Evolutionary conservation across 1,284 basidiomycete species (phyloP).

Genomic region (Leccinum fuscescens): DNA sequence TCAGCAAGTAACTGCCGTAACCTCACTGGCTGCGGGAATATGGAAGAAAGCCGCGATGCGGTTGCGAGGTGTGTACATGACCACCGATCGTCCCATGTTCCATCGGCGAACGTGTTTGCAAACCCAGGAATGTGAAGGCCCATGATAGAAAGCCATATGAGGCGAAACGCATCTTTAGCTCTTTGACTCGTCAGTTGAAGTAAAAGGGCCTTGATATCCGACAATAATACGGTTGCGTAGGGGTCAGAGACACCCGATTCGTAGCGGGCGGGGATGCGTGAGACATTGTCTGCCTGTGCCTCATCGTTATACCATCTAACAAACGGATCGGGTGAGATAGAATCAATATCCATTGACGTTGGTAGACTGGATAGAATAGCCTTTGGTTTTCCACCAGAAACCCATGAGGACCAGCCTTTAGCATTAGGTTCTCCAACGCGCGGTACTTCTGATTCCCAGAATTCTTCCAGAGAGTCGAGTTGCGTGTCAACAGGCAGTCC

Average conservation of each 20-base stretch:
- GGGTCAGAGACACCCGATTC: slow-evolving; percentile 68
- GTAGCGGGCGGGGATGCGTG: slow-evolving; percentile 57
- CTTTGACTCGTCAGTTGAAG: slow-evolving; percentile 52
- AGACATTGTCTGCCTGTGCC: slow-evolving; percentile 42
- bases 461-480: slow-evolving; percentile 63
- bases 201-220: slow-evolving; percentile 74
- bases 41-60: slow-evolving; percentile 41
- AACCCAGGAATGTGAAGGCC: slow-evolving; percentile 61
- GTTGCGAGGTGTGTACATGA: slow-evolving; percentile 44
- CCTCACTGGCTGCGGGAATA: slow-evolving; percentile 50
- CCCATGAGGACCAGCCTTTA: slow-evolving; percentile 64
- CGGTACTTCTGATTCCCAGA: slow-evolving; percentile 73
- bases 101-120: slow-evolving; percentile 39
- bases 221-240: slow-evolving; percentile 76
- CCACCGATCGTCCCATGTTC: slow-evolving; percentile 68
- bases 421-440: slow-evolving; percentile 62
- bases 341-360: slow-evolving; percentile 20
- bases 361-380: slow-evolving; percentile 12
- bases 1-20: slow-evolving; percentile 45
- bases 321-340: slow-evolving; percentile 55
- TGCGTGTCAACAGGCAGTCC: slow-evolving; percentile 43
- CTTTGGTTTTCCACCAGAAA: slow-evolving; percentile 40
- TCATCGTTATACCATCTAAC: slow-evolving; percentile 70
- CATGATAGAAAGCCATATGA: slow-evolving; percentile 75
- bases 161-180: slow-evolving; percentile 64